phyloP scores from a whole-genome alignment of 306 rosid species.

The Trichosanthes cucumerina region DNA sequence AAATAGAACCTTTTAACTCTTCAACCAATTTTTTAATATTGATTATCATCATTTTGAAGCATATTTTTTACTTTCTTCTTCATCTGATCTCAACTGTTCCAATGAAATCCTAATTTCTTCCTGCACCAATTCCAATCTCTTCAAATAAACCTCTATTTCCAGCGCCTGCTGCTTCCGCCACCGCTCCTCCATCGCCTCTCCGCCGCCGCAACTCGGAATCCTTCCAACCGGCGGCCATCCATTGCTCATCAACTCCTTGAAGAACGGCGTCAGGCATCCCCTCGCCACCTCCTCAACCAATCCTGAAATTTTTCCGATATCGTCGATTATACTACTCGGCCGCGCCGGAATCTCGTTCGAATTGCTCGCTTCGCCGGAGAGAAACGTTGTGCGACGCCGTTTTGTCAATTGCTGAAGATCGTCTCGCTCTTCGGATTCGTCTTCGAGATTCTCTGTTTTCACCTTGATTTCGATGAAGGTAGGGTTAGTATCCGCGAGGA shows the following conservation, averaged over 20 bases:
- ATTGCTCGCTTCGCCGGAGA: not conserved
- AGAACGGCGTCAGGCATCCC: slow-evolving; percentile 7
- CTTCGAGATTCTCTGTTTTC: not conserved
- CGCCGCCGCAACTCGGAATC: slow-evolving; percentile 12
- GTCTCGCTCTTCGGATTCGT: not conserved
- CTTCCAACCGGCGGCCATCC: slow-evolving; percentile 22
- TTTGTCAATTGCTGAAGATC: not conserved
- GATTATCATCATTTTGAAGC: not conserved
- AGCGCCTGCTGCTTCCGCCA: slow-evolving; percentile 65
- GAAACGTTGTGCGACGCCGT: not conserved
- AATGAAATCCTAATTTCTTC: slow-evolving; percentile 51
- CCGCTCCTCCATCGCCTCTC: slow-evolving; percentile 36
- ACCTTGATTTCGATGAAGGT: not conserved
- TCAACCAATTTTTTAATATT: not conserved
- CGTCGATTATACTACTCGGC: not conserved
- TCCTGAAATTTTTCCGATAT: not conserved
- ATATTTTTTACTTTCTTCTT: slow-evolving; percentile 5
- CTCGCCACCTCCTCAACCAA: slow-evolving; percentile 5
- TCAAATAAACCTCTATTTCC: slow-evolving; percentile 62
- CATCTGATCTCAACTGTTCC: slow-evolving; percentile 35
- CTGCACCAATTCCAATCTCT: slow-evolving; percentile 57
- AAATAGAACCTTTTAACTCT: no score
- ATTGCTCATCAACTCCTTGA: slow-evolving; percentile 14
- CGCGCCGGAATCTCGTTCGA: not conserved
- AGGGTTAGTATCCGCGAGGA: not conserved